These are phyloP conservation scores for Globisporangium recalcitrans DNA, from an alignment of 352 stramenopile species.

Conservation along the genomic window DNA sequence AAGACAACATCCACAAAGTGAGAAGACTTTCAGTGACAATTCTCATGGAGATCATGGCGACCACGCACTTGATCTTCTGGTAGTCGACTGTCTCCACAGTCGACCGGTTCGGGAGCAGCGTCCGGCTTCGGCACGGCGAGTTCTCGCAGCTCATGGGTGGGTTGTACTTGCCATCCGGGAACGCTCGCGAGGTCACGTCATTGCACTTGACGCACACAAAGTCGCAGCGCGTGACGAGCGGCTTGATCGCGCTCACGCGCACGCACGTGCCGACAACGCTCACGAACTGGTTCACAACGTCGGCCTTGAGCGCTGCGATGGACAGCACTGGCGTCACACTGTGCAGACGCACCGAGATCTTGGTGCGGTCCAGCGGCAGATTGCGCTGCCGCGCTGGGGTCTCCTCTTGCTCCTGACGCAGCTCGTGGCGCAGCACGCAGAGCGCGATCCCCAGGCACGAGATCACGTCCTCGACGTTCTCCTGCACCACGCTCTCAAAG, in stretches of 20 bases:
- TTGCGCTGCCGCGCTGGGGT: slow-evolving; percentile 29
- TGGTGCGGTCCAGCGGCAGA: slow-evolving; percentile 41
- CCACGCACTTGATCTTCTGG: slow-evolving; percentile 81
- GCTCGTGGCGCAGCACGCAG: slow-evolving; percentile 57
- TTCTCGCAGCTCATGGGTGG: slow-evolving; percentile 63
- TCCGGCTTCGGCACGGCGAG: slow-evolving; percentile 47
- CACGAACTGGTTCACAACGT: slow-evolving; percentile 78
- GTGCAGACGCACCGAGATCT: slow-evolving; percentile 58
- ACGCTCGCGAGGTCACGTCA: slow-evolving; percentile 55
- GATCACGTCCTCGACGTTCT: slow-evolving; percentile 56
- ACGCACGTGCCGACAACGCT: slow-evolving; percentile 69
- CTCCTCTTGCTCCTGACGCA: slow-evolving; percentile 50
- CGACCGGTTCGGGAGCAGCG: slow-evolving; percentile 74
- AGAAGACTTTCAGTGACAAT: slow-evolving; percentile 15
- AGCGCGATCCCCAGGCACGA: slow-evolving; percentile 60
- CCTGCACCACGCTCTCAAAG: slow-evolving; percentile 47
- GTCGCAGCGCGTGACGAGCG: slow-evolving; percentile 79
- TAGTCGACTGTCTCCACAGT: slow-evolving; percentile 88
- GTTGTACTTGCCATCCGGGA: slow-evolving; percentile 80
- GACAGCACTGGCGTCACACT: slow-evolving; percentile 57
- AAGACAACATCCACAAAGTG: not conserved
- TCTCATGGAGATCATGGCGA: too few species aligned
- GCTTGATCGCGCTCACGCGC: slow-evolving; percentile 80
- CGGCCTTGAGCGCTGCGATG: slow-evolving; percentile 69
- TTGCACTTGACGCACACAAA: slow-evolving; percentile 85